Conservation (phyloP, 177 flowering plant species). For the Vitis hybrid region DNA sequence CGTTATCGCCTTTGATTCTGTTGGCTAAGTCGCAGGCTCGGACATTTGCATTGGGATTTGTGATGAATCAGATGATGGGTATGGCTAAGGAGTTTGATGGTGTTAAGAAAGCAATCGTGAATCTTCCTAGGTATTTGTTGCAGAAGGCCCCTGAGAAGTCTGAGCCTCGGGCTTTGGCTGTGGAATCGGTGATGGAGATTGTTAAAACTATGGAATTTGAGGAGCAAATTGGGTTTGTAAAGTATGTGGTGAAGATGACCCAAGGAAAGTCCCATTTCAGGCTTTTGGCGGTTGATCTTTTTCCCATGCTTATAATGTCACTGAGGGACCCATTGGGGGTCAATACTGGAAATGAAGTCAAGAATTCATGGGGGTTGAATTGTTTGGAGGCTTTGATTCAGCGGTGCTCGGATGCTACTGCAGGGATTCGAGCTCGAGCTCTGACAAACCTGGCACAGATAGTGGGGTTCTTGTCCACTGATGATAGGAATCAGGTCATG, state of each 20-base stretch:
- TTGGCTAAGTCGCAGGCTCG: conserved; percentile 57
- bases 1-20: conserved; percentile 57
- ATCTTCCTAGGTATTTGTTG: conserved; percentile 66
- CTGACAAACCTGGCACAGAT: conserved; percentile 72
- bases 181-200: conserved; percentile 77
- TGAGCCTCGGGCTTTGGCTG: conserved; percentile 78
- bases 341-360: conserved; percentile 27
- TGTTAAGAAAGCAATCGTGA: conserved; percentile 64
- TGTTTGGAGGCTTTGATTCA: conserved; percentile 65
- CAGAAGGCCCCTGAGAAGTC: conserved; percentile 87
- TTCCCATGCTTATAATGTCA: conserved; percentile 42
- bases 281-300: conserved; percentile 75
- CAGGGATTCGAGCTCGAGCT: conserved; percentile 76
- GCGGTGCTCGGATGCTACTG: conserved; percentile 71
- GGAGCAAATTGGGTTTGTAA: conserved; percentile 68
- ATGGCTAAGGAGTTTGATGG: conserved; percentile 38
- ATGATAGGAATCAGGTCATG: conserved; percentile 24
- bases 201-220: conserved; percentile 56
- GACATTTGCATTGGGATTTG: conserved; percentile 59
- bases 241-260: conserved; percentile 76
- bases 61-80: conserved; percentile 41
- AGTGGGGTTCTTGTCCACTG: conserved; percentile 44
- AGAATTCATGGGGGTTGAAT: conserved; percentile 50
- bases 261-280: conserved; percentile 68
- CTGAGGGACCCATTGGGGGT: conserved; percentile 43